Percentiles rank a stretch among this genome's conserved stretches.
phyloP scores from a whole-genome alignment of 2,329 filamentous ascomycete genomes.

The Colletotrichum sp. region DNA sequence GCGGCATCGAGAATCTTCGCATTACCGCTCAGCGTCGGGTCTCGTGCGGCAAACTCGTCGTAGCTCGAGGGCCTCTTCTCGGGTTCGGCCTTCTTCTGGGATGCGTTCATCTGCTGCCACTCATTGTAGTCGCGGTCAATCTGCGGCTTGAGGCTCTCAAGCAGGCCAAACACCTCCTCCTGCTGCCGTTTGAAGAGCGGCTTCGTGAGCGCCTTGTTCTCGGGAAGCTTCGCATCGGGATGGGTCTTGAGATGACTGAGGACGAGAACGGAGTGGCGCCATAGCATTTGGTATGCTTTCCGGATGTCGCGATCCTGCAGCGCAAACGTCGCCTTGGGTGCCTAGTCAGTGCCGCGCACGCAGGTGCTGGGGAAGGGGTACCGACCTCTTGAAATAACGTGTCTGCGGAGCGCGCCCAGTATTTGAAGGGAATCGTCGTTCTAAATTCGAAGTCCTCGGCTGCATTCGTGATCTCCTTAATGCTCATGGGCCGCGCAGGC shows the following conservation, averaged over 20 bases:
- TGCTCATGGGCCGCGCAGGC: slow-evolving; percentile 65
- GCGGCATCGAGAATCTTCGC: slow-evolving; percentile 70
- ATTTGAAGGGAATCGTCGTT: slow-evolving; percentile 74
- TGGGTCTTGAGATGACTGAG: slow-evolving; percentile 77
- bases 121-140: slow-evolving; percentile 75
- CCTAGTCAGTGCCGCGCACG: not conserved
- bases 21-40: slow-evolving; percentile 65
- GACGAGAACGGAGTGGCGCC: slow-evolving; percentile 86
- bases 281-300: slow-evolving; percentile 89
- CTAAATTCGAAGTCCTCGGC: slow-evolving; percentile 86
- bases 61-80: slow-evolving; percentile 38
- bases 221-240: slow-evolving; percentile 73
- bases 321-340: slow-evolving; percentile 77
- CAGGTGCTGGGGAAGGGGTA: not conserved
- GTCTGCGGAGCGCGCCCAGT: slow-evolving; percentile 82
- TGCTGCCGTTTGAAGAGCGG: slow-evolving; percentile 54
- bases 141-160: slow-evolving; percentile 81
- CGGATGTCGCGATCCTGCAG: slow-evolving; percentile 84
- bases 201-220: slow-evolving; percentile 68
- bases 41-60: slow-evolving; percentile 55
- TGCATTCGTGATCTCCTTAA: slow-evolving; percentile 77
- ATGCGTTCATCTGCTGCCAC: slow-evolving; percentile 63
- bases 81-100: slow-evolving; percentile 32
- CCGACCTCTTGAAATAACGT: slow-evolving; percentile 80
- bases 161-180: slow-evolving; percentile 63